Conservation (phyloP, 176 grass and related monocot genomes). For the Echinochloa phyllopogon region DNA sequence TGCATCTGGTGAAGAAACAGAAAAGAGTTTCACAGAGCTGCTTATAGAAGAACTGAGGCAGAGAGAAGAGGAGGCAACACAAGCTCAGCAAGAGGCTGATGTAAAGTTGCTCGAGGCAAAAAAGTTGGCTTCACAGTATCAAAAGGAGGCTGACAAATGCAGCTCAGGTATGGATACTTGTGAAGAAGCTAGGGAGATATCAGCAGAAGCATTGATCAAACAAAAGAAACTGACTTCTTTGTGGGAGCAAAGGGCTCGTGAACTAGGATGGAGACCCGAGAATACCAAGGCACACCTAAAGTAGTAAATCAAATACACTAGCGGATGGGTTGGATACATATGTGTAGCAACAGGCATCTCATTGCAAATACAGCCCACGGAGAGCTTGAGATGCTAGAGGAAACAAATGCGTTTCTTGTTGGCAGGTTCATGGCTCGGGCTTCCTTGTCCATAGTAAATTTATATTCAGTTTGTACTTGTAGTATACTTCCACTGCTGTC, state of each 20-base stretch:
- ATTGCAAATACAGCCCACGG: slow-evolving; percentile 15
- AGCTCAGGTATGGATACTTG: slow-evolving; percentile 98
- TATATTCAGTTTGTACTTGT: slow-evolving; percentile 26
- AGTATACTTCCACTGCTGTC: background rate
- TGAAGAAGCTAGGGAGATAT: slow-evolving; percentile 89
- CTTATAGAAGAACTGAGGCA: slow-evolving; percentile 84
- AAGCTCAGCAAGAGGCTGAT: slow-evolving; percentile 81
- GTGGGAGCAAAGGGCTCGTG: slow-evolving; percentile 81
- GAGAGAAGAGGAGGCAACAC: slow-evolving; percentile 77
- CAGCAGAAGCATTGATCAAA: slow-evolving; percentile 51
- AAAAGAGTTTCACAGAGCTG: slow-evolving; percentile 82
- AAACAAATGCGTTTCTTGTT: background rate
- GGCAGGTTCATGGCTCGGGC: background rate
- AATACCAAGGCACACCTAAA: slow-evolving; percentile 39
- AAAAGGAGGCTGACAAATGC: slow-evolving; percentile 98
- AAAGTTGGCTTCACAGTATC: slow-evolving; percentile 92
- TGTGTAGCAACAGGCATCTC: slow-evolving; percentile 1
- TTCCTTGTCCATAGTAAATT: slow-evolving; percentile 38
- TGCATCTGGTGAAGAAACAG: slow-evolving; percentile 75
- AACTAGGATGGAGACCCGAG: slow-evolving; percentile 67
- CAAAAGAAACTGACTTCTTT: slow-evolving; percentile 79
- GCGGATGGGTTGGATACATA: background rate
- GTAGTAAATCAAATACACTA: background rate
- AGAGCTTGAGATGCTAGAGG: background rate
- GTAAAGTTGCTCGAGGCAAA: slow-evolving; percentile 86